Conservation (phyloP, 148 eudicot genomes). For the Limonium bicolor region DNA sequence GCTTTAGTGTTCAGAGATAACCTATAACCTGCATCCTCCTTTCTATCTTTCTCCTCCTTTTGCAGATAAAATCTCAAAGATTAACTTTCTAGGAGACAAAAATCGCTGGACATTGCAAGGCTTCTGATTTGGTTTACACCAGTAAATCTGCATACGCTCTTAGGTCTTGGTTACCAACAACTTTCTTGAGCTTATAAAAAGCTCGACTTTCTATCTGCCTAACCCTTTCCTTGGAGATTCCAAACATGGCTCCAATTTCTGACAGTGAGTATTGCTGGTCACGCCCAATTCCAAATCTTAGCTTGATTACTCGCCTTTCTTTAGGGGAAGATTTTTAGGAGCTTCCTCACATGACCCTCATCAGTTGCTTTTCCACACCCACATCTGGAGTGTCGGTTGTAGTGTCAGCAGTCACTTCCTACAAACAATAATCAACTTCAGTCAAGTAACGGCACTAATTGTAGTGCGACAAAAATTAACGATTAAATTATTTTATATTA, state of each 20-base stretch:
- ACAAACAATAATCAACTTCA: conserved; percentile 3
- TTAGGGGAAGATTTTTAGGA: conserved; percentile 40
- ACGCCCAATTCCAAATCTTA: conserved; percentile 58
- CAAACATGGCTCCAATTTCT: conserved; percentile 61
- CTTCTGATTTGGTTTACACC: no score
- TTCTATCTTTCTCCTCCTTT: no score
- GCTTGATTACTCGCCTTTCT: conserved; percentile 45
- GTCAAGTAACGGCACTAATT: no score
- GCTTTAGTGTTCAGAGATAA: no score
- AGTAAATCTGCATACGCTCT: conserved; percentile 54
- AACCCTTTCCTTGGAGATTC: conserved; percentile 77
- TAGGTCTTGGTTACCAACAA: conserved; percentile 44
- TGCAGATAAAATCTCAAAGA: no score
- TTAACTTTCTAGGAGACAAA: no score
- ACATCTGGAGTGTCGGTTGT: conserved; percentile 40
- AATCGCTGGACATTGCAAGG: no score
- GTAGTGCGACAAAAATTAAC: no score
- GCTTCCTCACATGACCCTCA: conserved; percentile 60
- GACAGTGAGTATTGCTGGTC: conserved; percentile 32
- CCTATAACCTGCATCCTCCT: no score
- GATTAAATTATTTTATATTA: no score
- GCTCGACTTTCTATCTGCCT: conserved; percentile 81
- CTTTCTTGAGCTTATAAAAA: conserved; percentile 56
- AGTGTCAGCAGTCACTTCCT: conserved; percentile 75
- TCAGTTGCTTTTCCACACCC: conserved; percentile 38